phyloP scores from a whole-genome alignment of 202 grass and related monocot genomes.

The Digitaria exilis region DNA sequence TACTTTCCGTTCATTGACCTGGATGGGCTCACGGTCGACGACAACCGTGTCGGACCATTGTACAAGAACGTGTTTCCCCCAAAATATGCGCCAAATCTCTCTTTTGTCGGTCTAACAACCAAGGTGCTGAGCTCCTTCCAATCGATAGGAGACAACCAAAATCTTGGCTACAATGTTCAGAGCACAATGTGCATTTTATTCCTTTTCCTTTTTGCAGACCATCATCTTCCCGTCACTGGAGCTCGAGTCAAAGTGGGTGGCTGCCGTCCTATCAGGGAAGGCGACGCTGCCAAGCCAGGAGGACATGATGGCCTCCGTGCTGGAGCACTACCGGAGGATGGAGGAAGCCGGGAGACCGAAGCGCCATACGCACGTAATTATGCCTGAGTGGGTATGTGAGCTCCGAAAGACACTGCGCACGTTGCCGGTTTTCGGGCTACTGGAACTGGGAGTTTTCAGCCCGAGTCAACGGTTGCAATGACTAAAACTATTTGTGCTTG shows the following conservation, averaged over 20 bases:
- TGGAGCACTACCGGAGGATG: conserved; percentile 25
- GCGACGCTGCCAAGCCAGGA: conserved; percentile 18
- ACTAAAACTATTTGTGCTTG: background rate
- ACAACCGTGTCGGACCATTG: conserved; percentile 45
- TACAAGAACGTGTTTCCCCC: conserved; percentile 62
- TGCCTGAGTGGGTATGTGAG: conserved; percentile 10
- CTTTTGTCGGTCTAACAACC: conserved; percentile 43
- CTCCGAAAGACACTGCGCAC: background rate
- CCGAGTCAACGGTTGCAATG: background rate
- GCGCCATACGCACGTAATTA: conserved; percentile 33
- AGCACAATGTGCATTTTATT: background rate
- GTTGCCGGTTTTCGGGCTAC: background rate
- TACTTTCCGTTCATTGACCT: conserved; percentile 54
- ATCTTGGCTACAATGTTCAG: background rate
- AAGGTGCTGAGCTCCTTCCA: conserved; percentile 21
- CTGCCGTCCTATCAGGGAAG: conserved; percentile 27
- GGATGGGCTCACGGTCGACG: conserved; percentile 45
- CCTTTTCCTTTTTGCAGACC: conserved; percentile 7
- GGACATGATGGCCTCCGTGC: conserved; percentile 37
- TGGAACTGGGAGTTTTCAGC: background rate
- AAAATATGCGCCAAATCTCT: conserved; percentile 44
- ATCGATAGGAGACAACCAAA: background rate
- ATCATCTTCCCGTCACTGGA: conserved; percentile 32
- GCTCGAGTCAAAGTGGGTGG: conserved; percentile 44
- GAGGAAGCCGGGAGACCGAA: conserved; percentile 36